Conservation (phyloP, 495 filamentous ascomycete species). For the Darksidea phi region DNA sequence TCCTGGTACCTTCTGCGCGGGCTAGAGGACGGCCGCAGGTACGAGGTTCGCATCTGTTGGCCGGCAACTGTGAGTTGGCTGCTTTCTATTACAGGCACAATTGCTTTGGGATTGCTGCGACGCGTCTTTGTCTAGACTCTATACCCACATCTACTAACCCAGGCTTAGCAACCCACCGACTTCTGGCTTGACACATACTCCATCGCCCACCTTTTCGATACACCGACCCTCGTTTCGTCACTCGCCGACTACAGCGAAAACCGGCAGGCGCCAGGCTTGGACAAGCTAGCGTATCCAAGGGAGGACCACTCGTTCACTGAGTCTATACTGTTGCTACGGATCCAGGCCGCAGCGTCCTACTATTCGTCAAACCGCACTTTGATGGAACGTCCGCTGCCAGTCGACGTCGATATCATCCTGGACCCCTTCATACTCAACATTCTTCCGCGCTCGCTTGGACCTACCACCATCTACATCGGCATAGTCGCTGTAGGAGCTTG, state of each 20-base stretch:
- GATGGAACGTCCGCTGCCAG: conserved; percentile 73
- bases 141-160: neutral
- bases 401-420: conserved; percentile 82
- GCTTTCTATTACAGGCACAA: neutral
- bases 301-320: conserved; percentile 21
- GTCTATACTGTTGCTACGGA: conserved; percentile 73
- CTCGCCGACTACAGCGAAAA: conserved; percentile 62
- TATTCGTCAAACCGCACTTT: conserved; percentile 68
- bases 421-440: conserved; percentile 66
- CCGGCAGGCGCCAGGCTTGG: conserved; percentile 41
- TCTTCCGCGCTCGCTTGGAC: conserved; percentile 44
- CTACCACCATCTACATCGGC: conserved; percentile 43
- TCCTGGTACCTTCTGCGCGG: conserved; percentile 83
- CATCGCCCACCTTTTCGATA: conserved; percentile 57
- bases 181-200: conserved; percentile 68
- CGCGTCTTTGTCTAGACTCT: conserved; percentile 20
- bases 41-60: conserved; percentile 95
- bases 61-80: conserved; percentile 71
- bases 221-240: conserved; percentile 60
- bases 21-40: conserved; percentile 70
- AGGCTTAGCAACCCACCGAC: conserved; percentile 75
- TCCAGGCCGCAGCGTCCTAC: conserved; percentile 79
- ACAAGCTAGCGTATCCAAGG: conserved; percentile 22
- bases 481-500: conserved; percentile 39
- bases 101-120: neutral